These are phyloP conservation scores for Pyrus betulifolia DNA, from an alignment of 306 rosid genomes.

Conservation along the genomic window DNA sequence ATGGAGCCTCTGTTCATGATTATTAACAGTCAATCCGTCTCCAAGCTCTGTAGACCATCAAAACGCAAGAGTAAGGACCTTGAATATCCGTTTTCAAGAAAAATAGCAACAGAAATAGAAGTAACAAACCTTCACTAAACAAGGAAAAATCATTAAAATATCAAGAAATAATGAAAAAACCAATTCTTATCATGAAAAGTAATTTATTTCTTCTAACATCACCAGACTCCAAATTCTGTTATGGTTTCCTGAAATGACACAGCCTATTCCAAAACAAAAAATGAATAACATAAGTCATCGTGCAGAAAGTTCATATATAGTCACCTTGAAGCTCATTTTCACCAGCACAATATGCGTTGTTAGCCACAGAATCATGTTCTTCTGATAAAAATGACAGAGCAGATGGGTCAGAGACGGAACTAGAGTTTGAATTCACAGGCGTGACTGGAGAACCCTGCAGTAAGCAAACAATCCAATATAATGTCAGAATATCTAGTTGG, in stretches of 20 bases:
- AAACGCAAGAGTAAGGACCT: slow-evolving; percentile 16
- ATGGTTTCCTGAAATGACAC: neutral
- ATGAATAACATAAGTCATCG: neutral
- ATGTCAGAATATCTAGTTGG: slow-evolving; percentile 10
- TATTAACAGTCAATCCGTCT: slow-evolving; percentile 32
- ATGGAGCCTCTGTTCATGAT: slow-evolving; percentile 60
- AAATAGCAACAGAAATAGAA: slow-evolving; percentile 6
- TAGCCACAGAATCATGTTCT: slow-evolving; percentile 66
- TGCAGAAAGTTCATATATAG: slow-evolving; percentile 13
- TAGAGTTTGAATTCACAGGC: slow-evolving; percentile 64
- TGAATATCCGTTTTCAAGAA: slow-evolving; percentile 9
- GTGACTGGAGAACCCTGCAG: slow-evolving; percentile 70
- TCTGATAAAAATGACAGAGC: slow-evolving; percentile 57
- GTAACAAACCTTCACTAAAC: neutral
- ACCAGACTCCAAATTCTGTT: neutral
- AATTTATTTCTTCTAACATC: slow-evolving; percentile 8
- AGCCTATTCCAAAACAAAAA: neutral
- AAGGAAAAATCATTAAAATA: neutral
- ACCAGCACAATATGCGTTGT: slow-evolving; percentile 35
- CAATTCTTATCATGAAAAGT: neutral
- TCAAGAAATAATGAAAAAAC: neutral
- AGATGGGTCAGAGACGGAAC: slow-evolving; percentile 59
- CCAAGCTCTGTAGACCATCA: slow-evolving; percentile 41
- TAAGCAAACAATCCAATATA: slow-evolving; percentile 17
- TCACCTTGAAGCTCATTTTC: slow-evolving; percentile 40